Evolutionary conservation across 129 eudicot genomes (phyloP).

Genomic region (Scalesia atractyloides): DNA sequence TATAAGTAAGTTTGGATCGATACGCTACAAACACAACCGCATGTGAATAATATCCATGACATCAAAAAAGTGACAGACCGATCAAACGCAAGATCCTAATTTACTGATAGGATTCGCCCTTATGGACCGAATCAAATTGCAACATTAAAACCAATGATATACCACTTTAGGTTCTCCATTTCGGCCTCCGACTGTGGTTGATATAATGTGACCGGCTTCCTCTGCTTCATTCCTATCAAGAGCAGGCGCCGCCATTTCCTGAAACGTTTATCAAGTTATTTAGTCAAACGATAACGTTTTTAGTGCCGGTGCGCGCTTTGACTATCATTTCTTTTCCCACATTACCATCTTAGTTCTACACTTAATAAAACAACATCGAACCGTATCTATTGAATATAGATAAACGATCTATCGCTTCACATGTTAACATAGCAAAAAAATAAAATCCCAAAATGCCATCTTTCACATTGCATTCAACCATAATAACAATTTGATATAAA

Average conservation of each 20-base stretch:
- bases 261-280: constrained; percentile 3
- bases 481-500: too few species aligned
- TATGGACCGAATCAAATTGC: background rate
- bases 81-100: background rate
- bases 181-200: constrained; percentile 89
- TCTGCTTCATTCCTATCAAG: constrained; percentile 62
- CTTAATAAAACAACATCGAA: background rate
- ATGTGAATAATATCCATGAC: background rate
- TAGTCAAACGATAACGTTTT: background rate
- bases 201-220: constrained; percentile 84
- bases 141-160: background rate
- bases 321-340: constrained; percentile 17
- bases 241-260: constrained; percentile 79
- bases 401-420: background rate
- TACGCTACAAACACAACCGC: background rate
- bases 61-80: background rate
- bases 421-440: background rate
- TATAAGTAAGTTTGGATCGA: constrained; percentile 14
- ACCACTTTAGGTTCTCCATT: constrained; percentile 99
- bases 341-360: constrained; percentile 7
- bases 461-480: too few species aligned
- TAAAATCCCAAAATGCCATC: constrained; percentile 3
- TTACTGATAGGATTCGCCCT: background rate
- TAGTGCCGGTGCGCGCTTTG: background rate
- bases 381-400: background rate